Evolutionary conservation across 78 protist genomes (phyloP).

Genomic region (Isochrysis galbana): DNA sequence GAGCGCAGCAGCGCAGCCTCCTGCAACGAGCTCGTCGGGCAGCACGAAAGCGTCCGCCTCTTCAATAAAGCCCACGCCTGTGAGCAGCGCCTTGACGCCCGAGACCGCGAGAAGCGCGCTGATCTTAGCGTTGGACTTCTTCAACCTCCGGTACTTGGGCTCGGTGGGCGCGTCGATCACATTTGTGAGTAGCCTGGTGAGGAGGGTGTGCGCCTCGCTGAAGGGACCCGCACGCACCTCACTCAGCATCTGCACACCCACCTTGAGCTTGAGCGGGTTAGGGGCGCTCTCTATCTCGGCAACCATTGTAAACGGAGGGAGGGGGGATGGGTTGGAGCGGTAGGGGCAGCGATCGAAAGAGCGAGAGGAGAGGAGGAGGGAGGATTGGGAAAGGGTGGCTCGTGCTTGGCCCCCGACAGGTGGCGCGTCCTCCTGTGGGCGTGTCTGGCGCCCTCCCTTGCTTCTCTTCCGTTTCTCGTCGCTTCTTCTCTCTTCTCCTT

Average conservation of each 20-base stretch:
- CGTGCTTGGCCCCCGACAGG: too few species aligned
- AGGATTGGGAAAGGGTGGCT: too few species aligned
- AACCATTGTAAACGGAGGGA: too few species aligned
- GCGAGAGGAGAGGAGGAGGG: too few species aligned
- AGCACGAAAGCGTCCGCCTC: not conserved
- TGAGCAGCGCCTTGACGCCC: not conserved
- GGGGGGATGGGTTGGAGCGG: too few species aligned
- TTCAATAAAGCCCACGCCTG: not conserved
- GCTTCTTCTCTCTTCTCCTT: too few species aligned
- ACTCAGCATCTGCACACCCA: not conserved
- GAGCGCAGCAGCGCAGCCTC: not conserved
- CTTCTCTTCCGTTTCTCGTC: too few species aligned
- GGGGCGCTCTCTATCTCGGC: too few species aligned
- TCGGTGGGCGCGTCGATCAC: not conserved
- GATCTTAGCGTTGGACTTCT: not conserved
- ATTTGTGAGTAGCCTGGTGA: not conserved
- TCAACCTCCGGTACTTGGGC: not conserved
- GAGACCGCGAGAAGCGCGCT: not conserved
- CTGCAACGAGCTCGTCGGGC: not conserved
- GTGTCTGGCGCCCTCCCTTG: too few species aligned
- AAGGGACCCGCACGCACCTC: not conserved
- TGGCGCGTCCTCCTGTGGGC: too few species aligned
- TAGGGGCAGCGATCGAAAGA: too few species aligned
- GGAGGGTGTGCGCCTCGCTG: not conserved
- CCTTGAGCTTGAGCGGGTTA: not conserved